These are phyloP conservation scores for Eruca vesicaria DNA, from an alignment of 441 rosid genomes.

Conservation along the genomic window DNA sequence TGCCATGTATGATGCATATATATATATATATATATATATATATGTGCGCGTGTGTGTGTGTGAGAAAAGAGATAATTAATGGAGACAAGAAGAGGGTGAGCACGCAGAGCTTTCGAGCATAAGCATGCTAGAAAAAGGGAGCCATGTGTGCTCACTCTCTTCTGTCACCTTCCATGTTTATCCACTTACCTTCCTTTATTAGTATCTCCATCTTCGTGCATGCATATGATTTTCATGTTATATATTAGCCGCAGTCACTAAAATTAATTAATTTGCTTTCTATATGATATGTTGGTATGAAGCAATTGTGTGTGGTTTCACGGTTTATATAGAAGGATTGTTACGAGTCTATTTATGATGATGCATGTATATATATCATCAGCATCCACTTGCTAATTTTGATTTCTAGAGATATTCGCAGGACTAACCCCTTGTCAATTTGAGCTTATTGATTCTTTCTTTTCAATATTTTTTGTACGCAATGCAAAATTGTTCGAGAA, in stretches of 20 bases:
- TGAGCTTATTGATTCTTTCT: conserved; percentile 21
- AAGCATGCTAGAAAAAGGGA: conserved; percentile 28
- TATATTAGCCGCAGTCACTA: neutral
- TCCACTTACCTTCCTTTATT: conserved; percentile 22
- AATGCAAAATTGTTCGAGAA: neutral
- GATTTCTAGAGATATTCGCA: conserved; percentile 6
- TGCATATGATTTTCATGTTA: neutral
- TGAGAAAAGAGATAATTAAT: neutral
- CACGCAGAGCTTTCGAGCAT: conserved; percentile 38
- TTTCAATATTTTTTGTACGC: conserved; percentile 9
- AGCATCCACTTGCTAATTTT: conserved; percentile 18
- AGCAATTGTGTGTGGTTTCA: neutral
- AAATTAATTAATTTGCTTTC: neutral
- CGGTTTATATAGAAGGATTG: conserved; percentile 6
- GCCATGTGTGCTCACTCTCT: conserved; percentile 40
- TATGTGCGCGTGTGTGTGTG: neutral
- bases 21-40: neutral
- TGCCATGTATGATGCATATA: neutral
- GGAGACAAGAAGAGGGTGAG: conserved; percentile 39
- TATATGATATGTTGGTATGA: conserved; percentile 2
- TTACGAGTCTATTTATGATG: neutral
- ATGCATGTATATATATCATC: conserved; percentile 15
- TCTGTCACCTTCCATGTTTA: conserved; percentile 28
- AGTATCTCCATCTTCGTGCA: neutral
- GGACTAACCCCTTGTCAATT: conserved; percentile 25